These are phyloP conservation scores for Penicillium sp. DNA, from an alignment of 2,329 filamentous ascomycete genomes.

Conservation along the genomic window DNA sequence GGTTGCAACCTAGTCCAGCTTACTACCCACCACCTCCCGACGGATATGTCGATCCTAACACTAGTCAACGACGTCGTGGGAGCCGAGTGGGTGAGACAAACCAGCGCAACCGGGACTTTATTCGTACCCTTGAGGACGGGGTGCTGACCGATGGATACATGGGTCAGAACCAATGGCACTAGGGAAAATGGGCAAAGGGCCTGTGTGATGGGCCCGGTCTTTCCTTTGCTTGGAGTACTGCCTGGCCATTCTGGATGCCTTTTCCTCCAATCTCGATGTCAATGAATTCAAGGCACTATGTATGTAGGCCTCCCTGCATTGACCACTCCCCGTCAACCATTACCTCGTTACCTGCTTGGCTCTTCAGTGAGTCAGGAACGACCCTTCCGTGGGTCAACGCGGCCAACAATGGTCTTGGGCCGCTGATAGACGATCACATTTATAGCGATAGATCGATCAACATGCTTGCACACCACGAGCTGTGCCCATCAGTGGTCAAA, in stretches of 20 bases:
- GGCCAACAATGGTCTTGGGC: conserved; percentile 5
- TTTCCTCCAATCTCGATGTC: conserved; percentile 6
- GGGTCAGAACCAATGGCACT: conserved; percentile 70
- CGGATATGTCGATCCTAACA: conserved; percentile 65
- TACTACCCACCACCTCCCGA: conserved; percentile 95
- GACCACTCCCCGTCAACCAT: conserved; percentile 4
- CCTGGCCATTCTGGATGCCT: conserved; percentile 1
- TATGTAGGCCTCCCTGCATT: background rate
- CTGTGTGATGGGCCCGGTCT: background rate
- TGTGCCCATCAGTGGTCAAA: conserved; percentile 10
- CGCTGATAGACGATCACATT: conserved; percentile 11
- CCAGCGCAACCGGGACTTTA: conserved; percentile 73
- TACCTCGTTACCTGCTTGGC: background rate
- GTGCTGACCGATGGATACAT: conserved; percentile 91
- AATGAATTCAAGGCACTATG: background rate
- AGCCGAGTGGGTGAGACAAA: conserved; percentile 60
- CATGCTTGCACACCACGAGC: conserved; percentile 5
- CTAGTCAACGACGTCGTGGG: conserved; percentile 68
- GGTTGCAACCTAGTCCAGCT: conserved; percentile 89
- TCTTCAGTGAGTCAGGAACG: conserved; percentile 1
- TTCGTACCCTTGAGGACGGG: conserved; percentile 88
- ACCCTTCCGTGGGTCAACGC: background rate
- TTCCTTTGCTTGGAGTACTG: background rate
- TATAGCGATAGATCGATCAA: conserved; percentile 6
- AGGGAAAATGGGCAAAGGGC: conserved; percentile 14